Evolutionary conservation across 257 asterid species (phyloP).

Genomic region (Orobanche coerulescens): DNA sequence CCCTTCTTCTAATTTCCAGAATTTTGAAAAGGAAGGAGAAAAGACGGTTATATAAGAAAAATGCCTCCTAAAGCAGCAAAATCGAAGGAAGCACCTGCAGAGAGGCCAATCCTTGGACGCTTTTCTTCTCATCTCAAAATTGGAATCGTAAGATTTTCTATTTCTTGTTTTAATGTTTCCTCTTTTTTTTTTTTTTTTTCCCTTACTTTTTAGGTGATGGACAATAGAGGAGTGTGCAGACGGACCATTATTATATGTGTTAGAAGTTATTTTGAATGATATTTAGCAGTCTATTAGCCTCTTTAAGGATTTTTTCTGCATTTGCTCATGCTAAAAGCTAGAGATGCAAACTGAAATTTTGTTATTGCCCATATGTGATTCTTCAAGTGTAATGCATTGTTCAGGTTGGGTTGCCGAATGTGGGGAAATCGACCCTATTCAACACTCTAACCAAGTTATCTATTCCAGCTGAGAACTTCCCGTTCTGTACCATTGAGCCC

Average conservation of each 20-base stretch:
- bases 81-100: constrained; percentile 76
- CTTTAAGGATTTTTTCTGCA: no score
- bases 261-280: no score
- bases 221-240: neutral
- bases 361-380: neutral
- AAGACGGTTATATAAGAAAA: constrained; percentile 6
- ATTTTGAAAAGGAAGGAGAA: neutral
- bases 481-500: constrained; percentile 97
- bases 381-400: constrained; percentile 12
- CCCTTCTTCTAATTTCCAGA: constrained; percentile 5
- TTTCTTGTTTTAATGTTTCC: neutral
- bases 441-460: constrained; percentile 95
- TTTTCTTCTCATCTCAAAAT: constrained; percentile 94
- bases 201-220: neutral
- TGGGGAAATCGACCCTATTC: constrained; percentile 92
- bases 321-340: neutral
- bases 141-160: constrained; percentile 61
- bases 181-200: neutral
- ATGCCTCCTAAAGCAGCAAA: constrained; percentile 98
- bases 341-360: neutral
- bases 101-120: constrained; percentile 87
- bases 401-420: constrained; percentile 99
- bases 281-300: neutral
- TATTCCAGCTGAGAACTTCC: constrained; percentile 96
- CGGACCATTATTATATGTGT: neutral